Conservation (phyloP, 2,329 filamentous ascomycete species). For the Sarocladium oryzae region DNA sequence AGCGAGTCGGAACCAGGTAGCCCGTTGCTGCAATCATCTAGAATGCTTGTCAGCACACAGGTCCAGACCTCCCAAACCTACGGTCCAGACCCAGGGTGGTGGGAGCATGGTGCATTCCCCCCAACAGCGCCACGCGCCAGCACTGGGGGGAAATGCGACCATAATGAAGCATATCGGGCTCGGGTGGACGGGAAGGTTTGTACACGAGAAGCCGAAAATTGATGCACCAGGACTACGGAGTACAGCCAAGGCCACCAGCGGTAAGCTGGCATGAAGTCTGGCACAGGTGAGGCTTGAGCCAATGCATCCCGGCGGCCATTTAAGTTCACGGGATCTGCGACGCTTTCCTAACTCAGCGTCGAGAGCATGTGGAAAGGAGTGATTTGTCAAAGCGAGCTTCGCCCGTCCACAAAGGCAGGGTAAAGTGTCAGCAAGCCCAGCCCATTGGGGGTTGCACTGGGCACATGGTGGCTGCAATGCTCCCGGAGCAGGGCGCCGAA, state of each 20-base stretch:
- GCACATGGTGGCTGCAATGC: slow-evolving; percentile 3
- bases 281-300: too few species aligned
- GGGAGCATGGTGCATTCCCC: neutral
- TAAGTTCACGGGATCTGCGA: too few species aligned
- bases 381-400: too few species aligned
- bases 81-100: neutral
- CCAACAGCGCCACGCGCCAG: neutral
- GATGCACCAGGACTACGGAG: too few species aligned
- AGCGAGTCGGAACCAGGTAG: too few species aligned
- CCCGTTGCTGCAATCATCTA: neutral
- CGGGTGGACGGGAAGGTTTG: too few species aligned
- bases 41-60: neutral
- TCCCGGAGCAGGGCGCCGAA: neutral
- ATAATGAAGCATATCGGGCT: neutral
- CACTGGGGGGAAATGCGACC: neutral
- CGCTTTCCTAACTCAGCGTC: too few species aligned
- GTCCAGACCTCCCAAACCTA: neutral
- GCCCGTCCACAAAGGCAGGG: too few species aligned
- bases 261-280: neutral
- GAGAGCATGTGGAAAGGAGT: too few species aligned
- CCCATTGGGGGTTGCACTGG: neutral
- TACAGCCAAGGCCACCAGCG: neutral
- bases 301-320: too few species aligned
- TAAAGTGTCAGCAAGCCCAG: too few species aligned
- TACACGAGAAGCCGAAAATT: neutral